phyloP scores from a whole-genome alignment of 73 alveolate genomes.

The Paramecium octaurelia region DNA sequence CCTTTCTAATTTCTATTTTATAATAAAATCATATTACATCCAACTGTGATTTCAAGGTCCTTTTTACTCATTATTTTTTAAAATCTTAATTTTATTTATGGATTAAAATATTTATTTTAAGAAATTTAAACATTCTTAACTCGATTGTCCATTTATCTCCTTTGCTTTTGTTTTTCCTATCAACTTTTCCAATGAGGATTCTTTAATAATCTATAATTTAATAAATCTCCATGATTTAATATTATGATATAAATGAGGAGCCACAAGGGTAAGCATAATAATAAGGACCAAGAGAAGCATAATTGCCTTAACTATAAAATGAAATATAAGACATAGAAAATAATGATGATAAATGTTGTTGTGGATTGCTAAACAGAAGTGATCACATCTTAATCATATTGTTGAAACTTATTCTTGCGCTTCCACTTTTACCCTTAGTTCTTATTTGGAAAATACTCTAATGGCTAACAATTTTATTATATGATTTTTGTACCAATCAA shows the following conservation, averaged over 20 bases:
- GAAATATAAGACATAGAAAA: background rate
- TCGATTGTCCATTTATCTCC: background rate
- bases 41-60: constrained; percentile 39
- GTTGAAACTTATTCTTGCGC: background rate
- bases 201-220: background rate
- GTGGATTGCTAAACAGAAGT: background rate
- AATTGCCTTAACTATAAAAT: background rate
- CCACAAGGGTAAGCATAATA: background rate
- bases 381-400: background rate
- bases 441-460: background rate
- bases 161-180: background rate
- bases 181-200: background rate
- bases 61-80: background rate
- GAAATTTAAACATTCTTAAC: background rate
- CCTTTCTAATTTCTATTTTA: constrained; percentile 52
- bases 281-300: background rate
- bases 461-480: background rate
- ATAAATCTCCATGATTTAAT: background rate
- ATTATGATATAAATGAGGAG: background rate
- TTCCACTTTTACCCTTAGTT: background rate
- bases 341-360: background rate
- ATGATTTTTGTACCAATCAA: background rate
- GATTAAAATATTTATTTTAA: background rate
- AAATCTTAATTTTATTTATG: constrained; percentile 16
- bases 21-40: background rate